Conservation (phyloP, 139 green algal genomes). For the Parachlorella kessleri region DNA sequence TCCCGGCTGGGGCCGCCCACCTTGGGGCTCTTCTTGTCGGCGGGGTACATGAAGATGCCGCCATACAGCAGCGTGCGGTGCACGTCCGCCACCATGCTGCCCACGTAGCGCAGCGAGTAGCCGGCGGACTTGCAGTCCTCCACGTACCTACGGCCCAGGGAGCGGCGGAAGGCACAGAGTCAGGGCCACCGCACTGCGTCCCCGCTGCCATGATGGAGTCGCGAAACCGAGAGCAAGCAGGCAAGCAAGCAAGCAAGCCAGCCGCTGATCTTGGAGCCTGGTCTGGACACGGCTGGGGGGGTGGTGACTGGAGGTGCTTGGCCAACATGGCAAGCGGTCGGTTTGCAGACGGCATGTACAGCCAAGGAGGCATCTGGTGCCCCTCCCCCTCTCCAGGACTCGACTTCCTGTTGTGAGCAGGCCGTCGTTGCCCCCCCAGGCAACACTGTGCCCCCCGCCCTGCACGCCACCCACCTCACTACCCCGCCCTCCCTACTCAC, state of each 20-base stretch:
- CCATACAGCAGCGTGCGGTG: conserved; percentile 81
- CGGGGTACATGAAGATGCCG: conserved; percentile 78
- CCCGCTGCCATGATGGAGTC: too few species aligned
- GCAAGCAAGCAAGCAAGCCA: too few species aligned
- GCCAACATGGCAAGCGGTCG: too few species aligned
- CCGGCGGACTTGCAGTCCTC: conserved; percentile 54
- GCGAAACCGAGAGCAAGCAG: neutral
- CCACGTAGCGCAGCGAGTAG: conserved; percentile 73
- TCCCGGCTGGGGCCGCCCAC: neutral
- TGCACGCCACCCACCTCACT: neutral
- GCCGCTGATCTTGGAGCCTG: too few species aligned
- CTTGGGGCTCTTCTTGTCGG: conserved; percentile 66
- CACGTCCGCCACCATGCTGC: conserved; percentile 79
- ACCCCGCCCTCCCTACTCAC: conserved; percentile 20
- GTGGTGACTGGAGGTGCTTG: too few species aligned
- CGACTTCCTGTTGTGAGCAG: neutral
- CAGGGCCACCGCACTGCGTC: too few species aligned
- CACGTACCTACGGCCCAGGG: conserved; percentile 56
- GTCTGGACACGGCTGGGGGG: too few species aligned
- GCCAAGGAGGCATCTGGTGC: neutral
- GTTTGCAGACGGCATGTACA: too few species aligned
- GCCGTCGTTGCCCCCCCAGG: neutral
- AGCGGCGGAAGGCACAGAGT: too few species aligned
- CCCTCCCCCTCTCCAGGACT: neutral
- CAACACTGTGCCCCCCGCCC: neutral